Evolutionary conservation across 192 early-diverging fungal species (phyloP).

Genomic region (Backusella macrospora): DNA sequence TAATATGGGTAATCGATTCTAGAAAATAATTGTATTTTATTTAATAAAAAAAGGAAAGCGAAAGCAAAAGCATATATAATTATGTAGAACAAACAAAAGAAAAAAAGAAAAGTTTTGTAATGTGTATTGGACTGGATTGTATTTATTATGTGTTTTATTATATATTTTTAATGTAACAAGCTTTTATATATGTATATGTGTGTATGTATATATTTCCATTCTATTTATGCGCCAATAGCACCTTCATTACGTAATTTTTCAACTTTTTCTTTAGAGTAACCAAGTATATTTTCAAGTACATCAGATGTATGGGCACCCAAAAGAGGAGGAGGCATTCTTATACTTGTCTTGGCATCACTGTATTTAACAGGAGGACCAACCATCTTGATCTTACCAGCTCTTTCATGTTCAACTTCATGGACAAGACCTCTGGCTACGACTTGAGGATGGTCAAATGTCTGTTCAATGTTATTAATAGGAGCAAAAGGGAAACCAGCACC

Average conservation of each 20-base stretch:
- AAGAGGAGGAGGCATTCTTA: constrained; percentile 77
- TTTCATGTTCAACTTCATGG: constrained; percentile 81
- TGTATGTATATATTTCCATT: background rate
- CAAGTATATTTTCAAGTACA: constrained; percentile 65
- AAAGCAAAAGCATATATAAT: background rate
- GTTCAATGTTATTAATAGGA: constrained; percentile 76
- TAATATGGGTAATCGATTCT: constrained; percentile 20
- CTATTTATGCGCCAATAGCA: constrained; percentile 37
- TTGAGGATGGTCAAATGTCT: constrained; percentile 82
- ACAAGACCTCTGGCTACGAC: constrained; percentile 70
- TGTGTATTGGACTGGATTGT: no score
- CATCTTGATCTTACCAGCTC: constrained; percentile 76
- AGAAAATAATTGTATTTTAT: background rate
- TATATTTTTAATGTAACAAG: background rate
- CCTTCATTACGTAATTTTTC: constrained; percentile 39
- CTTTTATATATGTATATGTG: background rate
- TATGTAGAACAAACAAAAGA: constrained; percentile 5
- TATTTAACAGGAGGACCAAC: constrained; percentile 81
- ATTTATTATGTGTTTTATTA: background rate
- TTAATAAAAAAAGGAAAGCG: background rate
- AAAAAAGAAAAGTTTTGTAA: no score
- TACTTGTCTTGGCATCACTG: constrained; percentile 60
- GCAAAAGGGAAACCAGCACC: constrained; percentile 79
- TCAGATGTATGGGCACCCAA: constrained; percentile 91
- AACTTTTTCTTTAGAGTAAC: constrained; percentile 65